phyloP scores from a whole-genome alignment of 257 asterid genomes.

The Jacaranda mimosifolia region DNA sequence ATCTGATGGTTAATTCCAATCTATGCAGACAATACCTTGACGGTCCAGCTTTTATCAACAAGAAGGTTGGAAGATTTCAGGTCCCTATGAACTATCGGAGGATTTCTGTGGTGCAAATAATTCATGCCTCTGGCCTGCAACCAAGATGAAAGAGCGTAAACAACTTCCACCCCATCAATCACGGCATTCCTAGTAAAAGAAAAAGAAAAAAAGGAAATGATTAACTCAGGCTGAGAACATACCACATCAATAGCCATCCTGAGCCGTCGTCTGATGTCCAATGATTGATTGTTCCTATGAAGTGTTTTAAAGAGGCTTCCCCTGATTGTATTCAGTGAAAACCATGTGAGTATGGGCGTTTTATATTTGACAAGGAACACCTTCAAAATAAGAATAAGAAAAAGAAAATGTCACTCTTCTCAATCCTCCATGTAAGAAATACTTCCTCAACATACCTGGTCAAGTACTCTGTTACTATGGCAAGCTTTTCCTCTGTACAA shows the following conservation, averaged over 20 bases:
- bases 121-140: slow-evolving; percentile 84
- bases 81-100: slow-evolving; percentile 85
- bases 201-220: neutral
- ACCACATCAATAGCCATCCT: slow-evolving; percentile 87
- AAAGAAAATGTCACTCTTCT: neutral
- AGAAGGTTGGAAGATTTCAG: slow-evolving; percentile 85
- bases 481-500: slow-evolving; percentile 66
- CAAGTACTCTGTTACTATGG: slow-evolving; percentile 72
- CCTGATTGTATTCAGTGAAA: slow-evolving; percentile 53
- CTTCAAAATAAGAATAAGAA: neutral
- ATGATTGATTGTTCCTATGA: slow-evolving; percentile 62
- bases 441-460: slow-evolving; percentile 52
- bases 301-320: slow-evolving; percentile 77
- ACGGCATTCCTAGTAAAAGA: neutral
- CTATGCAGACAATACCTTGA: slow-evolving; percentile 58
- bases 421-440: neutral
- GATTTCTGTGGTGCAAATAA: slow-evolving; percentile 80
- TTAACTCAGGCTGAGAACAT: slow-evolving; percentile 29
- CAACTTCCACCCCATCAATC: slow-evolving; percentile 1
- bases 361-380: neutral
- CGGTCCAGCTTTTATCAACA: slow-evolving; percentile 80
- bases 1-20: neutral
- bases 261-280: slow-evolving; percentile 70
- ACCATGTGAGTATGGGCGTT: neutral
- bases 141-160: slow-evolving; percentile 23